Evolutionary conservation across 768 basidiomycete species (phyloP).

Genomic region (Termitomyces titanicus): DNA sequence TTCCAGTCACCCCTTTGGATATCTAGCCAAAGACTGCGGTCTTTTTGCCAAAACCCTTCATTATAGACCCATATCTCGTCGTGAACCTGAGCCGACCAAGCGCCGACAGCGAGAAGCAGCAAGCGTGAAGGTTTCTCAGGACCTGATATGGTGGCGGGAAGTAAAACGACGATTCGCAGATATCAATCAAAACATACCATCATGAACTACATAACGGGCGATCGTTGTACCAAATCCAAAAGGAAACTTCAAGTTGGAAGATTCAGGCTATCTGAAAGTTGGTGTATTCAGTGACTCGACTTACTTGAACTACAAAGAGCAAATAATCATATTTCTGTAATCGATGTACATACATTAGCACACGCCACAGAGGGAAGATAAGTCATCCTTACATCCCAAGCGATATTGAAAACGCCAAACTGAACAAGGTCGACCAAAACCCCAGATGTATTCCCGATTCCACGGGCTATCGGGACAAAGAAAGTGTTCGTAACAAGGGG

Average conservation of each 20-base stretch:
- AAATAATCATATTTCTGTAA: constrained; percentile 53
- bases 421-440: constrained; percentile 46
- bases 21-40: constrained; percentile 54
- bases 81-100: constrained; percentile 51
- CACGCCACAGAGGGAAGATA: not conserved
- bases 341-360: not conserved
- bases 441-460: constrained; percentile 42
- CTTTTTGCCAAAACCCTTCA: constrained; percentile 65
- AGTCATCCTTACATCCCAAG: constrained; percentile 51
- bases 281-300: constrained; percentile 8
- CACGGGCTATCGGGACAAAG: constrained; percentile 48
- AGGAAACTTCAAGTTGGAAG: constrained; percentile 24
- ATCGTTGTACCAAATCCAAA: constrained; percentile 22
- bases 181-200: constrained; percentile 33
- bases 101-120: constrained; percentile 50
- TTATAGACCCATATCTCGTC: constrained; percentile 79
- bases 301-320: constrained; percentile 48
- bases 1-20: constrained; percentile 69
- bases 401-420: constrained; percentile 50
- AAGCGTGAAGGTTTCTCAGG: constrained; percentile 46
- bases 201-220: constrained; percentile 53
- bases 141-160: constrained; percentile 19
- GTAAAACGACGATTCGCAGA: not conserved
- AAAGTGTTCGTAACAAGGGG: constrained; percentile 45
- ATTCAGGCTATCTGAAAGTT: constrained; percentile 1